Percentiles rank a stretch among this genome's conserved stretches.
phyloP scores from a whole-genome alignment of 306 rosid species.

The Fragaria vesca region DNA sequence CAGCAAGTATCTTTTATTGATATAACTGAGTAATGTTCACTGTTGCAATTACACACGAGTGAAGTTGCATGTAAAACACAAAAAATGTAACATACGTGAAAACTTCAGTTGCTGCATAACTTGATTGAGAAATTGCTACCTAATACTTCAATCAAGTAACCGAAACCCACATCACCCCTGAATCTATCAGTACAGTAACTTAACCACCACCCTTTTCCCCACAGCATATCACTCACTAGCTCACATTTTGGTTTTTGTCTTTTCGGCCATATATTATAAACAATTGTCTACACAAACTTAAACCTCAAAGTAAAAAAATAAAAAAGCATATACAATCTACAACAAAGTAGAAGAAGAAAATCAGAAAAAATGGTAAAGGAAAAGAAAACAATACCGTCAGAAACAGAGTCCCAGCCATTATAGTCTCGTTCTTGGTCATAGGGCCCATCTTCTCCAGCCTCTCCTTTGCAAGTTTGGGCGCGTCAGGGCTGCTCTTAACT shows the following conservation, averaged over 20 bases:
- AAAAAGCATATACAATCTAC: not conserved
- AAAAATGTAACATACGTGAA: not conserved
- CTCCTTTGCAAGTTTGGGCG: constrained; percentile 90
- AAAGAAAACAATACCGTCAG: constrained; percentile 59
- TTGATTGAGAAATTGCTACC: no score
- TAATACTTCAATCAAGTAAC: not conserved
- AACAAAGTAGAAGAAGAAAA: not conserved
- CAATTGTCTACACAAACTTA: not conserved
- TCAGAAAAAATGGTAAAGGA: not conserved
- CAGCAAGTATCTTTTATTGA: not conserved
- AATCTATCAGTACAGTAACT: not conserved
- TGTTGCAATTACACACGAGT: not conserved
- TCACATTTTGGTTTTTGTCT: not conserved
- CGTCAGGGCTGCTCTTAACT: constrained; percentile 84
- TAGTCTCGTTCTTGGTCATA: constrained; percentile 69
- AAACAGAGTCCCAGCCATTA: constrained; percentile 83
- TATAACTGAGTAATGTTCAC: not conserved
- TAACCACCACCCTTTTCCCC: not conserved
- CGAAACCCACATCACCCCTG: not conserved
- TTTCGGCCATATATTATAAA: not conserved
- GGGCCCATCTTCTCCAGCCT: constrained; percentile 90
- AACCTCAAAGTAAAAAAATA: not conserved
- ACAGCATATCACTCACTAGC: not conserved
- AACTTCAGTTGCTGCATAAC: not conserved
- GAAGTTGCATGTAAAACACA: not conserved